Conservation (phyloP, 1,139 yeast genomes). For the Kodamaea sp. region DNA sequence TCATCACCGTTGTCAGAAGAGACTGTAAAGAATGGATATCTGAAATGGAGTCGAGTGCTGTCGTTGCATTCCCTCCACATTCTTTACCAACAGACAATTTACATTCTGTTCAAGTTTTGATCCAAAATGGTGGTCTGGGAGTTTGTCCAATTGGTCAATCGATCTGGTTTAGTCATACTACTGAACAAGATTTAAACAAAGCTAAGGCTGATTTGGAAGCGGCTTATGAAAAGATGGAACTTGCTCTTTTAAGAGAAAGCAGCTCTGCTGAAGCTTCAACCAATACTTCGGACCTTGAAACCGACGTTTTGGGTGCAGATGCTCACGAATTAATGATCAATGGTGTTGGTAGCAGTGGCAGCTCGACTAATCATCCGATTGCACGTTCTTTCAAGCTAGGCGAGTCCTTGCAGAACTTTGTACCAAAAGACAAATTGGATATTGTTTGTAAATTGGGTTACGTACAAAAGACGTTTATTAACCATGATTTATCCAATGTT, state of each 20-base stretch:
- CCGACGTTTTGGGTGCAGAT: conserved; percentile 45
- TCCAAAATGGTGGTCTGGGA: conserved; percentile 87
- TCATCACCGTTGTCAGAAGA: conserved; percentile 79
- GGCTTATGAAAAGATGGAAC: conserved; percentile 78
- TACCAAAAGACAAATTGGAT: conserved; percentile 75
- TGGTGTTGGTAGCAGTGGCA: conserved; percentile 41
- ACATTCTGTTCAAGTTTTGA: conserved; percentile 77
- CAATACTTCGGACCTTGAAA: conserved; percentile 38
- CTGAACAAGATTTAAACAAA: conserved; percentile 58
- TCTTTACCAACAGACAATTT: conserved; percentile 66
- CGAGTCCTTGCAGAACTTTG: conserved; percentile 76
- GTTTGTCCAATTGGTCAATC: conserved; percentile 87
- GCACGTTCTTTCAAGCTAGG: conserved; percentile 83
- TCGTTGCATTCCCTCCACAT: conserved; percentile 91
- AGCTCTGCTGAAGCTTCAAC: conserved; percentile 24
- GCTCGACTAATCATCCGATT: conserved; percentile 44
- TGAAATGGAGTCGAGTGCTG: conserved; percentile 76
- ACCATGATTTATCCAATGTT: conserved; percentile 40
- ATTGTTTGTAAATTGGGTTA: conserved; percentile 76
- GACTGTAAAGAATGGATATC: conserved; percentile 91
- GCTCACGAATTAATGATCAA: conserved; percentile 54
- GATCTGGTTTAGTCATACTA: conserved; percentile 84
- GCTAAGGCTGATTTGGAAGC: conserved; percentile 78
- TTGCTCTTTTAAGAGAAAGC: conserved; percentile 74
- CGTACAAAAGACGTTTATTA: conserved; percentile 63